These are phyloP conservation scores for Diplogelasinospora grovesii DNA, from an alignment of 495 filamentous ascomycete genomes.

Conservation along the genomic window DNA sequence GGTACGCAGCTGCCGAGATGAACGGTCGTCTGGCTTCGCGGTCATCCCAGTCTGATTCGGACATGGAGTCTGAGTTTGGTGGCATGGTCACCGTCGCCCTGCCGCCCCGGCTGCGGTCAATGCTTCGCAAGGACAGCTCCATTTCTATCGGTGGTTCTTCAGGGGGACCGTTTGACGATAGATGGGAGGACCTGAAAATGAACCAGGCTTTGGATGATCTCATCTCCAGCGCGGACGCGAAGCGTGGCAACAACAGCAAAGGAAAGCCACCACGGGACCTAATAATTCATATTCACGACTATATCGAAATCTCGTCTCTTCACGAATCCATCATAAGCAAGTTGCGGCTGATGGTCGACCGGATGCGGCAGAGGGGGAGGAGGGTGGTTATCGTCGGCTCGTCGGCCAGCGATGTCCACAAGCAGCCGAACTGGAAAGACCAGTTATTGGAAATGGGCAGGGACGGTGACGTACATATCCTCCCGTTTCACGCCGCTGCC, in stretches of 20 bases:
- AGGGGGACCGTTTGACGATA: slow-evolving; percentile 16
- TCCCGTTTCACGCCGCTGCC: slow-evolving; percentile 20
- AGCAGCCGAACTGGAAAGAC: slow-evolving; percentile 23
- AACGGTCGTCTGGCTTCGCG: slow-evolving; percentile 25
- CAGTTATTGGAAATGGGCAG: slow-evolving; percentile 26
- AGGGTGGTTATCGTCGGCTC: slow-evolving; percentile 71
- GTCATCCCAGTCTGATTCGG: slow-evolving; percentile 10
- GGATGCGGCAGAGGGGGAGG: slow-evolving; percentile 59
- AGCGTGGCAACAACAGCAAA: slow-evolving; percentile 5
- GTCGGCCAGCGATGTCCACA: slow-evolving; percentile 35
- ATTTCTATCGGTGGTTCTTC: neutral
- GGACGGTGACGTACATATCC: slow-evolving; percentile 23
- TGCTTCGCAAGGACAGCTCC: slow-evolving; percentile 12
- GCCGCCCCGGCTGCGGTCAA: slow-evolving; percentile 17
- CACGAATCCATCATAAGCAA: slow-evolving; percentile 55
- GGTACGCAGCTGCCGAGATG: slow-evolving; percentile 52
- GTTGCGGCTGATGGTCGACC: slow-evolving; percentile 64
- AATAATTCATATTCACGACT: slow-evolving; percentile 77
- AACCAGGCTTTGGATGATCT: slow-evolving; percentile 34
- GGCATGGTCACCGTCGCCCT: slow-evolving; percentile 18
- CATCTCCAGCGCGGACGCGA: slow-evolving; percentile 23
- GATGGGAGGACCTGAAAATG: slow-evolving; percentile 40
- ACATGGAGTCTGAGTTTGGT: slow-evolving; percentile 11
- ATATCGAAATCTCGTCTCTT: slow-evolving; percentile 62
- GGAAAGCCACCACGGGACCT: slow-evolving; percentile 19